Percentiles rank a stretch among this genome's conserved stretches.
Evolutionary conservation across 1,284 basidiomycete species (phyloP).

Genomic region (Ceratobasidium sp.): DNA sequence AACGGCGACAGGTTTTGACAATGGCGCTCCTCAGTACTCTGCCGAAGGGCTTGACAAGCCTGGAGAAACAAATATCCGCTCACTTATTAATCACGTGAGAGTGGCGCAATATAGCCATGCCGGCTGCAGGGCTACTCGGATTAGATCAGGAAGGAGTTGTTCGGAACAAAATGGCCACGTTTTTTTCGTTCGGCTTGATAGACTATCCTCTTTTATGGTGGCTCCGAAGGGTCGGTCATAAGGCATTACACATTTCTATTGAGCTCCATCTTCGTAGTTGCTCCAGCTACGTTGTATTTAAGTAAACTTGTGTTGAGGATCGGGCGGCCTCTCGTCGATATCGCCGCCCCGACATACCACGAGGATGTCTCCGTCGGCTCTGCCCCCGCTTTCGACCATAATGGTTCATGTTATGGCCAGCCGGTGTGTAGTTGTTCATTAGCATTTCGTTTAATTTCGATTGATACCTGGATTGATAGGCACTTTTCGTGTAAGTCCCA

Average conservation of each 20-base stretch:
- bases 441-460: background rate
- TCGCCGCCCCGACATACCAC: background rate
- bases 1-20: background rate
- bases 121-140: background rate
- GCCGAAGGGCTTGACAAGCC: background rate
- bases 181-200: background rate
- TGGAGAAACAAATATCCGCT: background rate
- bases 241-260: background rate
- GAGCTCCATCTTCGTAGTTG: background rate
- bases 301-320: background rate
- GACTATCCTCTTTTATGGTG: conserved; percentile 4
- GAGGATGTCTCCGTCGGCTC: background rate
- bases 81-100: conserved; percentile 5
- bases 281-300: background rate
- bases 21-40: background rate
- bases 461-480: background rate
- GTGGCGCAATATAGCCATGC: background rate
- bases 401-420: conserved; percentile 18
- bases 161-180: background rate
- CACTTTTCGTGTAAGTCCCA: conserved; percentile 19
- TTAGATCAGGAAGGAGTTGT: background rate
- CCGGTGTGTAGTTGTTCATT: background rate
- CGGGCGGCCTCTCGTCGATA: background rate
- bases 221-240: background rate
- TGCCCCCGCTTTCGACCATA: conserved; percentile 10